These are phyloP conservation scores for Cicer bijugum DNA, from an alignment of 306 rosid species.

Conservation along the genomic window DNA sequence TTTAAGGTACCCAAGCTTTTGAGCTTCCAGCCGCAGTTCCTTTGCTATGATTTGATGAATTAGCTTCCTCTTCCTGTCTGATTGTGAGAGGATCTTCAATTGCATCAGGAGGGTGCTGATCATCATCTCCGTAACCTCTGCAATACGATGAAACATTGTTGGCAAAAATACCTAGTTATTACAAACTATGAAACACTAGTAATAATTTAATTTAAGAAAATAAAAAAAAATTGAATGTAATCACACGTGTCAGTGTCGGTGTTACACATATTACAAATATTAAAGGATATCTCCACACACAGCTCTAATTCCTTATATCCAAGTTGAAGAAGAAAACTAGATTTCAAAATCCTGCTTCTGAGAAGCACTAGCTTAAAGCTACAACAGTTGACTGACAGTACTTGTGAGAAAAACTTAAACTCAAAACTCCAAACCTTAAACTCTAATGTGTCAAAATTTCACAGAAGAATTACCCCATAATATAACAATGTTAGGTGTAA, in stretches of 20 bases:
- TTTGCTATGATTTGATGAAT: constrained; percentile 44
- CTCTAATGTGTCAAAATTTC: constrained; percentile 1
- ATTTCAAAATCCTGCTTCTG: neutral
- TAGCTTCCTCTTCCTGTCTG: constrained; percentile 61
- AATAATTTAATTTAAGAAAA: too few species aligned
- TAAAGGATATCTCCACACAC: neutral
- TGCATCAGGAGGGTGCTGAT: constrained; percentile 47
- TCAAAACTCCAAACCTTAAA: too few species aligned
- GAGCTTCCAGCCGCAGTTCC: constrained; percentile 57
- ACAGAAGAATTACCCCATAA: neutral
- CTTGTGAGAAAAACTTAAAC: constrained; percentile 15
- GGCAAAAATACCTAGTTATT: constrained; percentile 10
- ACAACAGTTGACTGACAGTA: neutral
- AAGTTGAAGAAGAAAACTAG: constrained; percentile 1
- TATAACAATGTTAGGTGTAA: too few species aligned
- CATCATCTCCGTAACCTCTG: constrained; percentile 72
- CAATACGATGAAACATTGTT: constrained; percentile 35
- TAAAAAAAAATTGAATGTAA: too few species aligned
- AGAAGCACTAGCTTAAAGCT: constrained; percentile 20
- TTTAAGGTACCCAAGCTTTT: constrained; percentile 48
- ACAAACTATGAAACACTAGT: too few species aligned
- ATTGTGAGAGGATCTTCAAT: constrained; percentile 46
- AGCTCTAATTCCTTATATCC: neutral
- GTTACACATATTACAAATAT: neutral
- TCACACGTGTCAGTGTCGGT: too few species aligned